These are phyloP conservation scores for Leptographium wingfieldii DNA, from an alignment of 2,329 filamentous ascomycete species.

Conservation along the genomic window DNA sequence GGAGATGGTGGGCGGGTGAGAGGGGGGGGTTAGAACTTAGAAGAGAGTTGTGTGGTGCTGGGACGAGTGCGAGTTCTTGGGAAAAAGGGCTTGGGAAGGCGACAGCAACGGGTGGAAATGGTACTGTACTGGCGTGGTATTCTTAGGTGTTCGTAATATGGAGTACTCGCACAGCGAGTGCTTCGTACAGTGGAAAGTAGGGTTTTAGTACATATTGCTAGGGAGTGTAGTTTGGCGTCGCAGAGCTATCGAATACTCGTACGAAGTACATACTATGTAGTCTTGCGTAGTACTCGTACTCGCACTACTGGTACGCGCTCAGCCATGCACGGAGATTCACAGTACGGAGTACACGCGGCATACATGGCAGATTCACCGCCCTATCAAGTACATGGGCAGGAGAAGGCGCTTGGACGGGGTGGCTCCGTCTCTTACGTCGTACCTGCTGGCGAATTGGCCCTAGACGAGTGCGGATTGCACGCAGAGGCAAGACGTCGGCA, in stretches of 20 bases:
- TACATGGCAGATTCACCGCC: background rate
- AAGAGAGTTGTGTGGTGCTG: background rate
- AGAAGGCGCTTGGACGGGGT: background rate
- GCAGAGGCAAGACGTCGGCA: background rate
- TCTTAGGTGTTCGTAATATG: no score
- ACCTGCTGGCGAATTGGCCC: background rate
- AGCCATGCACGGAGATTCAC: background rate
- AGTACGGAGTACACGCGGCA: background rate
- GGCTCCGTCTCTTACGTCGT: background rate
- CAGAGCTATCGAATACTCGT: background rate
- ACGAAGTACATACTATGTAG: no score
- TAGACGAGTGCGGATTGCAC: background rate
- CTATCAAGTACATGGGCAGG: background rate
- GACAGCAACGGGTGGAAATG: background rate
- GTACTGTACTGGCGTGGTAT: background rate
- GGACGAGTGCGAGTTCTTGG: background rate
- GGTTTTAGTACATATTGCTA: background rate
- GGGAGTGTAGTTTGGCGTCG: background rate
- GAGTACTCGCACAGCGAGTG: no score
- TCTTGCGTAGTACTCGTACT: background rate
- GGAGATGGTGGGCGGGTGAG: background rate
- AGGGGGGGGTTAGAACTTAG: background rate
- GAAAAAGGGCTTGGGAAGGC: background rate
- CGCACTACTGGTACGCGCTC: background rate
- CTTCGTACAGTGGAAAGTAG: background rate